Conservation (phyloP, 164 flowering plant species). For the Malania oleifera region DNA sequence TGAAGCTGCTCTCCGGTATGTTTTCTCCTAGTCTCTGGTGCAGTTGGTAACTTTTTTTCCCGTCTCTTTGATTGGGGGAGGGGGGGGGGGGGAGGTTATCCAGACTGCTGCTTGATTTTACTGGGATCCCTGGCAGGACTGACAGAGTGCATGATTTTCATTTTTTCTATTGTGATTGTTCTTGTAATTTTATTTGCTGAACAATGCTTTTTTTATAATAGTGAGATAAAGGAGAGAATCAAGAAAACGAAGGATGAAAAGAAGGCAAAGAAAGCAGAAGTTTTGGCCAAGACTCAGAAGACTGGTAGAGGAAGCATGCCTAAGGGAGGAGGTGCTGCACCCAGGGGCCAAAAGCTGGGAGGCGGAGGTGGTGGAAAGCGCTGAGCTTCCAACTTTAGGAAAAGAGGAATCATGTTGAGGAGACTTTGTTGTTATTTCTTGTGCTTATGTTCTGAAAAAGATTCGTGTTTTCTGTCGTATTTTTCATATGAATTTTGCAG, state of each 20-base stretch:
- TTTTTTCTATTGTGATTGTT: not conserved
- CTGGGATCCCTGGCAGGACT: too few species aligned
- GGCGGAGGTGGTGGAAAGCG: conserved; percentile 9
- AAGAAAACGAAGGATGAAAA: conserved; percentile 7
- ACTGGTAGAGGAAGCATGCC: not conserved
- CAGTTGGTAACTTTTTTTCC: not conserved
- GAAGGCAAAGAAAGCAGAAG: conserved; percentile 6
- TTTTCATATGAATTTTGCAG: too few species aligned
- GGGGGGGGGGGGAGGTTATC: too few species aligned
- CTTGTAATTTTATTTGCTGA: not conserved
- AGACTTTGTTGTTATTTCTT: too few species aligned
- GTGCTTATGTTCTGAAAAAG: too few species aligned
- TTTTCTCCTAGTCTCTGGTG: not conserved
- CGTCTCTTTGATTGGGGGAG: not conserved
- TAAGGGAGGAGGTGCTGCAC: not conserved
- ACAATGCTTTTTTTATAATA: not conserved
- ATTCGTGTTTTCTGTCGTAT: too few species aligned
- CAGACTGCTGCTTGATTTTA: too few species aligned
- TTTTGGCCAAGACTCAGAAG: conserved; percentile 2
- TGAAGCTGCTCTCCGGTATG: conserved; percentile 5
- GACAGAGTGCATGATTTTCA: too few species aligned
- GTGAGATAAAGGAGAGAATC: conserved; percentile 6
- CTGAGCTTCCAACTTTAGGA: not conserved
- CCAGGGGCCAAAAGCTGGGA: not conserved
- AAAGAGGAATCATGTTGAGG: not conserved